These are phyloP conservation scores for Zymoseptoria passerinii DNA, from an alignment of 2,329 filamentous ascomycete genomes.

Conservation along the genomic window DNA sequence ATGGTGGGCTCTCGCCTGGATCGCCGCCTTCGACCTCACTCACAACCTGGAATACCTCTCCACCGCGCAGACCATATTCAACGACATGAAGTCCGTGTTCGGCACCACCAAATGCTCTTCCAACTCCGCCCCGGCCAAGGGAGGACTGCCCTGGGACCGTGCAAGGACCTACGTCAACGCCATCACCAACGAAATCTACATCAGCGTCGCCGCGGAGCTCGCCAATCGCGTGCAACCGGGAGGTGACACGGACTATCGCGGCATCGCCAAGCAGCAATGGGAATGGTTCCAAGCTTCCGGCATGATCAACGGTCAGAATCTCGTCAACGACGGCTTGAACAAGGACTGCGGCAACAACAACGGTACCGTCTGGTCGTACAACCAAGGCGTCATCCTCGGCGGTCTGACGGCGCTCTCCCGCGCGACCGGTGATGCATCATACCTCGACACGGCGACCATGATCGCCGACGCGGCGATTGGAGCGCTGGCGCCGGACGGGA, in stretches of 20 bases:
- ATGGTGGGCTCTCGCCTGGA: conserved; percentile 48
- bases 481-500: conserved; percentile 30
- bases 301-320: conserved; percentile 42
- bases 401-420: conserved; percentile 47
- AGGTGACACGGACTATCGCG: conserved; percentile 31
- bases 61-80: conserved; percentile 43
- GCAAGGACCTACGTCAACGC: conserved; percentile 42
- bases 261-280: conserved; percentile 42
- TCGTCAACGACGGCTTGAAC: conserved; percentile 48
- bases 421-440: conserved; percentile 27
- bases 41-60: conserved; percentile 37
- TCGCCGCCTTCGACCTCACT: conserved; percentile 48
- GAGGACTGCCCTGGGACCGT: conserved; percentile 44
- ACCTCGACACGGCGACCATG: conserved; percentile 29
- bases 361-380: conserved; percentile 40
- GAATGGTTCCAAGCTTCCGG: conserved; percentile 44
- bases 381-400: conserved; percentile 54
- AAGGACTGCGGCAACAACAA: conserved; percentile 47
- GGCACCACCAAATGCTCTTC: conserved; percentile 33
- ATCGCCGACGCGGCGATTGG: conserved; percentile 37
- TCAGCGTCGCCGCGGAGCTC: conserved; percentile 47
- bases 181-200: conserved; percentile 51
- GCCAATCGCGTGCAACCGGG: conserved; percentile 41
- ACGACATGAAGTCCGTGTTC: conserved; percentile 38
- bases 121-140: conserved; percentile 7